phyloP scores from a whole-genome alignment of 2,329 filamentous ascomycete genomes.

The Cordyceps tenuipes region DNA sequence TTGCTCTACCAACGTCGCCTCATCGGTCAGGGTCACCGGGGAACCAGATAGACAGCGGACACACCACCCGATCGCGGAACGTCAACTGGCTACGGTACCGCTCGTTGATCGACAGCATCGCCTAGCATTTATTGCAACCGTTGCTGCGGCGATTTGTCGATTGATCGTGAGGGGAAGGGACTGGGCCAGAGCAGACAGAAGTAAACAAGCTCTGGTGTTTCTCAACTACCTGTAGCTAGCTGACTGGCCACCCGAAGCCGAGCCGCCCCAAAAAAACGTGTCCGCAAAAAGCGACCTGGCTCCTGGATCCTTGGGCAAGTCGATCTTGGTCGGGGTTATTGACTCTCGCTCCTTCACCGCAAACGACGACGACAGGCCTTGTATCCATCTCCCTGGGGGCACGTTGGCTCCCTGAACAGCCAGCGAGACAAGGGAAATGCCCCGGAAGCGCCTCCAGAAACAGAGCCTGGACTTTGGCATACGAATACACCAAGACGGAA shows the following conservation, averaged over 20 bases:
- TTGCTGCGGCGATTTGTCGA: neutral
- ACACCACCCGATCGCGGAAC: neutral
- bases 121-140: neutral
- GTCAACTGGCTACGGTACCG: neutral
- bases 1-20: neutral
- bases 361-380: neutral
- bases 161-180: neutral
- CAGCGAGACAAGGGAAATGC: constrained; percentile 17
- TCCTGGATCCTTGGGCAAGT: neutral
- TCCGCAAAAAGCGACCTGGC: neutral
- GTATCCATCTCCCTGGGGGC: neutral
- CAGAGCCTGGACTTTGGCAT: constrained; percentile 22
- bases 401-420: neutral
- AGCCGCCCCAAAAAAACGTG: neutral
- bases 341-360: constrained; percentile 1
- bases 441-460: constrained; percentile 24
- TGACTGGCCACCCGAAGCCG: neutral
- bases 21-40: neutral
- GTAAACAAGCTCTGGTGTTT: neutral
- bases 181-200: too few relatives aligned
- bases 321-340: neutral
- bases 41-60: neutral
- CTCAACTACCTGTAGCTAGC: neutral
- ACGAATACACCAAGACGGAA: constrained; percentile 24
- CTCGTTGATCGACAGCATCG: too few relatives aligned